Conservation (phyloP, 2,329 filamentous ascomycete species). For the Exophiala xenobiotica region DNA sequence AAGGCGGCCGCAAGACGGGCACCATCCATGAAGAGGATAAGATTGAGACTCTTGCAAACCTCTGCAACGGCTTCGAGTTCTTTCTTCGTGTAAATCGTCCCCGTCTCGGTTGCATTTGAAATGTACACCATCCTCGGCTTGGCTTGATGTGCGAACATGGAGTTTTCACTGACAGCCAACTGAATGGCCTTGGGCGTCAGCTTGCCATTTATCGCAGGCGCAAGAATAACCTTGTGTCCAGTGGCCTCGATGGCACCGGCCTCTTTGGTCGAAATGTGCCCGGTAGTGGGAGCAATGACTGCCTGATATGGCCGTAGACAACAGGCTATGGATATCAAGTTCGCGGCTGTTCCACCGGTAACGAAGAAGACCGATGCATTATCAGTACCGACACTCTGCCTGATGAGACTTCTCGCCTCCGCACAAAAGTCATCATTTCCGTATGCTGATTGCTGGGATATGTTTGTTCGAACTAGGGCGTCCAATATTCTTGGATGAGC, state of each 20-base stretch:
- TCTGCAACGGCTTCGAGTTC: conserved; percentile 46
- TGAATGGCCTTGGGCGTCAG: conserved; percentile 46
- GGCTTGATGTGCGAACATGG: conserved; percentile 54
- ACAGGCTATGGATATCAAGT: conserved; percentile 53
- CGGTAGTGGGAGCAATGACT: conserved; percentile 51
- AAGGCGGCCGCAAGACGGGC: conserved; percentile 50
- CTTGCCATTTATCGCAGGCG: conserved; percentile 48
- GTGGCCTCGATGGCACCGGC: conserved; percentile 54
- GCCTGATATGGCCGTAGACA: conserved; percentile 53
- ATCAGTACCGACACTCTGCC: conserved; percentile 34
- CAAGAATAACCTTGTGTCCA: conserved; percentile 54
- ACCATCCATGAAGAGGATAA: conserved; percentile 51
- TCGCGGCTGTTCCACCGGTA: conserved; percentile 53
- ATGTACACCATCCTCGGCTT: conserved; percentile 54
- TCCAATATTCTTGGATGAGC: conserved; percentile 52
- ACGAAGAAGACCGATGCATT: conserved; percentile 54
- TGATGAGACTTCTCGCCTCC: conserved; percentile 45
- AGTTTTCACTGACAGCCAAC: conserved; percentile 48
- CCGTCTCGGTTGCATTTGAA: conserved; percentile 52
- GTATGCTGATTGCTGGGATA: conserved; percentile 49
- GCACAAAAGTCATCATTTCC: conserved; percentile 48
- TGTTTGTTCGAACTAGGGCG: conserved; percentile 47
- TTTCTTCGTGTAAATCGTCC: conserved; percentile 48
- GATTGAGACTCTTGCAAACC: conserved; percentile 42
- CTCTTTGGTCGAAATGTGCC: conserved; percentile 52